These are phyloP conservation scores for Linum usitatissimum DNA, from an alignment of 345 rosid genomes.

Conservation along the genomic window DNA sequence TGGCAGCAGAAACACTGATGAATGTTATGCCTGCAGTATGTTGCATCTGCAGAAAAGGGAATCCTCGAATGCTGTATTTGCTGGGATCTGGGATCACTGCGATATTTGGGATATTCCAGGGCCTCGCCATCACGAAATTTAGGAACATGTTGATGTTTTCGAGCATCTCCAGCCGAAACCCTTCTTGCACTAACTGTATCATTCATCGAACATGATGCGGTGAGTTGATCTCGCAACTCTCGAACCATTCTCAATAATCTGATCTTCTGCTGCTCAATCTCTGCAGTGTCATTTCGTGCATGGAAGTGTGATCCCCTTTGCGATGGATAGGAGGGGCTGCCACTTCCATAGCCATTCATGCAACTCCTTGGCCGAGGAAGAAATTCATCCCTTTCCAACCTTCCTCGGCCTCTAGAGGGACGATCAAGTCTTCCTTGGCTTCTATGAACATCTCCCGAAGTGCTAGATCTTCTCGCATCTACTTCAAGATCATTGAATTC, in stretches of 20 bases:
- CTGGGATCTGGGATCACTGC: slow-evolving; percentile 18
- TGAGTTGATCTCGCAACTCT: slow-evolving; percentile 51
- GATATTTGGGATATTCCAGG: slow-evolving; percentile 2
- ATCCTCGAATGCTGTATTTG: slow-evolving; percentile 15
- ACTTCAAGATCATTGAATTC: slow-evolving; percentile 15
- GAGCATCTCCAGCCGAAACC: slow-evolving; percentile 7
- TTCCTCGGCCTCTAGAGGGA: slow-evolving; percentile 16
- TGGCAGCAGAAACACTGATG: neutral
- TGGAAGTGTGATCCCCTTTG: slow-evolving; percentile 31
- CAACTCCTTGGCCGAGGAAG: slow-evolving; percentile 22
- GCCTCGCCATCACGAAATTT: no score
- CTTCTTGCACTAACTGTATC: slow-evolving; percentile 7
- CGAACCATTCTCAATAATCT: slow-evolving; percentile 38
- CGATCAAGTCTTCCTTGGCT: slow-evolving; percentile 23
- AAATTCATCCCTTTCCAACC: slow-evolving; percentile 28
- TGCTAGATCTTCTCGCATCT: slow-evolving; percentile 8
- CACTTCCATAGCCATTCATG: slow-evolving; percentile 25
- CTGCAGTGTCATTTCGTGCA: slow-evolving; percentile 28
- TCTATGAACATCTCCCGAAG: slow-evolving; percentile 17
- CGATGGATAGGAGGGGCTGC: slow-evolving; percentile 34
- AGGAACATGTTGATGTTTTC: slow-evolving; percentile 21
- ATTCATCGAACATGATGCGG: slow-evolving; percentile 21
- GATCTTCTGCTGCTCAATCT: slow-evolving; percentile 35
- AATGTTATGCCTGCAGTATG: slow-evolving; percentile 22
- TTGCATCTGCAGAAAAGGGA: neutral